Evolutionary conservation across 352 stramenopile species (phyloP).

Genomic region (Elongisporangium undulatum): DNA sequence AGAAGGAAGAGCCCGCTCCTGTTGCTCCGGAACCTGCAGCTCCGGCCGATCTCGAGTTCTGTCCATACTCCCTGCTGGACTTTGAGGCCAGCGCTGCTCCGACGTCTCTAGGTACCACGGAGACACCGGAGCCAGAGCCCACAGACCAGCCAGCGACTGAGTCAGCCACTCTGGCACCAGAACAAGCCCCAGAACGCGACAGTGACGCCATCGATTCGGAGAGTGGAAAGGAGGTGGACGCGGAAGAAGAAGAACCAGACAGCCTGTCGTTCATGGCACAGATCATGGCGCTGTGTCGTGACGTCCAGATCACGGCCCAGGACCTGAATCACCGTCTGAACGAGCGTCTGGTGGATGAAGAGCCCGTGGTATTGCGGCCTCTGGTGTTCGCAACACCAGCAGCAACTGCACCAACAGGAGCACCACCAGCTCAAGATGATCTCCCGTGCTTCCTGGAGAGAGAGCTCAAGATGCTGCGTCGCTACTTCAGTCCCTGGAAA

Average conservation of each 20-base stretch:
- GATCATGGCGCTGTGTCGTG: conserved; percentile 44
- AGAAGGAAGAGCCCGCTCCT: not conserved
- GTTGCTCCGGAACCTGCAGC: not conserved
- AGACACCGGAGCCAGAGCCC: not conserved
- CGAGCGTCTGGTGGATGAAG: conserved; percentile 19
- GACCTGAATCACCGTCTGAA: conserved; percentile 35
- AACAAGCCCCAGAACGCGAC: too few species aligned
- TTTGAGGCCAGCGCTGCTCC: not conserved
- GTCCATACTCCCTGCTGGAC: not conserved
- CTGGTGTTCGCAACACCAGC: conserved; percentile 8
- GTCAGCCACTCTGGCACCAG: not conserved
- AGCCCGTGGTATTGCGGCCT: not conserved
- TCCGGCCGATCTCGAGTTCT: not conserved
- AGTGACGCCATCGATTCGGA: too few species aligned
- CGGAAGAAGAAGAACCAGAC: not conserved
- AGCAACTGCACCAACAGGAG: conserved; percentile 2
- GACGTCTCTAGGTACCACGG: too few species aligned
- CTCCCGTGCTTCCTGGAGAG: conserved; percentile 39
- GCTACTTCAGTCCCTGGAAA: conserved; percentile 44
- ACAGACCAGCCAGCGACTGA: not conserved
- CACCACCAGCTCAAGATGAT: not conserved
- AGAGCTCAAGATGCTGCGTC: conserved; percentile 65
- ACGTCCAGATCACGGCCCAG: conserved; percentile 43
- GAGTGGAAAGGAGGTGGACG: not conserved
- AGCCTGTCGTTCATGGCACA: conserved; percentile 6